Conservation (phyloP, 306 rosid genomes). For the Pyrus bretschneideri region DNA sequence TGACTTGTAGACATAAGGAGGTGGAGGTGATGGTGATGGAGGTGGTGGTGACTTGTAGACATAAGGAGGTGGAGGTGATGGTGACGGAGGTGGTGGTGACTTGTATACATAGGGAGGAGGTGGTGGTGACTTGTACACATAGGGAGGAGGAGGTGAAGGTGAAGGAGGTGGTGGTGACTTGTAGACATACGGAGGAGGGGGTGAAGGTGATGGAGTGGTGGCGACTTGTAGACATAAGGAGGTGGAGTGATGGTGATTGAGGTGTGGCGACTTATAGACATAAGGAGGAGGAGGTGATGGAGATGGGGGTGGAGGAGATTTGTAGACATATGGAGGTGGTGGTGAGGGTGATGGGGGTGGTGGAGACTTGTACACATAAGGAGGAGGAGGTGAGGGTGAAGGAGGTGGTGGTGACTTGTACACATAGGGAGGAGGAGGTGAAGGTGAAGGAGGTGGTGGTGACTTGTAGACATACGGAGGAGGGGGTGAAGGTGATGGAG, state of each 20-base stretch:
- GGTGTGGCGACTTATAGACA: no score
- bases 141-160: not conserved
- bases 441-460: not conserved
- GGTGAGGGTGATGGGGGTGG: no score
- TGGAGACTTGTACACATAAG: no score
- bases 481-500: no score
- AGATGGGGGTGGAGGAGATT: rapidly evolving
- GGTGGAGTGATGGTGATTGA: not conserved
- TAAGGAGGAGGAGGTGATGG: no score
- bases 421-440: not conserved
- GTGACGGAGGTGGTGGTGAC: not conserved
- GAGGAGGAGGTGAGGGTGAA: no score
- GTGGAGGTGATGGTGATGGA: not conserved
- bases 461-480: not conserved
- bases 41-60: not conserved
- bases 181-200: not conserved
- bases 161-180: not conserved
- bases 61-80: not conserved
- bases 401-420: not conserved
- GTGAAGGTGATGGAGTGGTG: rapidly evolving
- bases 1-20: not conserved
- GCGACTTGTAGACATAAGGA: not conserved
- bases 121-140: not conserved
- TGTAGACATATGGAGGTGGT: no score
- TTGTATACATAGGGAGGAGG: not conserved